These are phyloP conservation scores for Catharanthus roseus DNA, from an alignment of 257 asterid species.

Conservation along the genomic window DNA sequence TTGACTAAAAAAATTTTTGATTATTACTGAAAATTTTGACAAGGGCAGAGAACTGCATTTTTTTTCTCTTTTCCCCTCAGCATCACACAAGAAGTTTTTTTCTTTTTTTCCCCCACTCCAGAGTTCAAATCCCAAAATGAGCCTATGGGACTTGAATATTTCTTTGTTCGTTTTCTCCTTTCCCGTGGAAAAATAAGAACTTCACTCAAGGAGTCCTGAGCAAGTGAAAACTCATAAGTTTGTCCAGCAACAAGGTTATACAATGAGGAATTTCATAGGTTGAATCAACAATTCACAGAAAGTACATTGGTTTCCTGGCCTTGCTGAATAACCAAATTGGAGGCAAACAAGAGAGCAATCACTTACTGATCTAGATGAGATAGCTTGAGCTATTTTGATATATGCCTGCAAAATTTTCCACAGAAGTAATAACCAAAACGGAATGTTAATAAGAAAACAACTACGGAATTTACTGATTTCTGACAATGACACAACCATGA, in stretches of 20 bases:
- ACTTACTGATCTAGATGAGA: slow-evolving; percentile 94
- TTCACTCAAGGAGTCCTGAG: neutral
- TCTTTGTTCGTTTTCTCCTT: neutral
- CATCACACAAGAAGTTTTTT: neutral
- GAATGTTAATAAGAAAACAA: neutral
- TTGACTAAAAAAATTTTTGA: neutral
- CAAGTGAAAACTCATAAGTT: neutral
- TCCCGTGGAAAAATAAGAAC: neutral
- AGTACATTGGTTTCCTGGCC: neutral
- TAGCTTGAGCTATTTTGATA: slow-evolving; percentile 94
- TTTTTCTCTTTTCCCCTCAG: neutral
- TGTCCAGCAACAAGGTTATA: neutral
- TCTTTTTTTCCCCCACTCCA: neutral
- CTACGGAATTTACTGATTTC: neutral
- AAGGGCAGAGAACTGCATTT: neutral
- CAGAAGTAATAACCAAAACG: neutral
- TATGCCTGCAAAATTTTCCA: slow-evolving; percentile 60
- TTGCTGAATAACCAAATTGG: slow-evolving; percentile 1
- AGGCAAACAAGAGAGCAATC: slow-evolving; percentile 6
- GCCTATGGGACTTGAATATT: neutral
- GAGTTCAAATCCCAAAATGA: neutral
- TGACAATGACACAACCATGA: neutral
- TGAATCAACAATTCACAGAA: neutral
- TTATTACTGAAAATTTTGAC: neutral
- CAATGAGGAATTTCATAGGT: neutral